phyloP scores from a whole-genome alignment of 116 monocot genomes.

The Iris pallida region DNA sequence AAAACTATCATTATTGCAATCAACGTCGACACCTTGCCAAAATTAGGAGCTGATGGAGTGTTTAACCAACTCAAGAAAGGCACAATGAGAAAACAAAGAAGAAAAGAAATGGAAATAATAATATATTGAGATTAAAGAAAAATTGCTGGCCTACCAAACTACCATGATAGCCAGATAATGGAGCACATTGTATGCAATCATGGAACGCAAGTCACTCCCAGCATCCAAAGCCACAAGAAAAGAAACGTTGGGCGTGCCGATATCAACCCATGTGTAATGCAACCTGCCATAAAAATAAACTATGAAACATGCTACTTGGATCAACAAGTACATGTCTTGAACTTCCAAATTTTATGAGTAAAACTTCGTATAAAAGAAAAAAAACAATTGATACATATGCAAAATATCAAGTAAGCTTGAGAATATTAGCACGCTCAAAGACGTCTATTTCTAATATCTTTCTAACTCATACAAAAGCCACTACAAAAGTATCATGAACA shows the following conservation, averaged over 20 bases:
- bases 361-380: neutral
- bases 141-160: conserved; percentile 58
- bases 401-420: neutral
- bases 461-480: no score
- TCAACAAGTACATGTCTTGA: no score
- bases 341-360: neutral
- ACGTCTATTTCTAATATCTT: no score
- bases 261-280: conserved; percentile 91
- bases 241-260: conserved; percentile 93
- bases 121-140: neutral
- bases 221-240: conserved; percentile 93
- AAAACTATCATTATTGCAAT: no score
- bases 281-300: conserved; percentile 44
- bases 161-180: conserved; percentile 62
- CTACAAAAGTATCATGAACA: no score
- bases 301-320: neutral
- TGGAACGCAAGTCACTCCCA: conserved; percentile 95
- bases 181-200: conserved; percentile 88
- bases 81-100: neutral
- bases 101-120: neutral
- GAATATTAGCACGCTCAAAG: no score
- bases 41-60: no score
- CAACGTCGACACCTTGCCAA: no score
- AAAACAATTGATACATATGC: neutral
- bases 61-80: no score